Conservation (phyloP, 441 rosid genomes). For the Capsella rubella region DNA sequence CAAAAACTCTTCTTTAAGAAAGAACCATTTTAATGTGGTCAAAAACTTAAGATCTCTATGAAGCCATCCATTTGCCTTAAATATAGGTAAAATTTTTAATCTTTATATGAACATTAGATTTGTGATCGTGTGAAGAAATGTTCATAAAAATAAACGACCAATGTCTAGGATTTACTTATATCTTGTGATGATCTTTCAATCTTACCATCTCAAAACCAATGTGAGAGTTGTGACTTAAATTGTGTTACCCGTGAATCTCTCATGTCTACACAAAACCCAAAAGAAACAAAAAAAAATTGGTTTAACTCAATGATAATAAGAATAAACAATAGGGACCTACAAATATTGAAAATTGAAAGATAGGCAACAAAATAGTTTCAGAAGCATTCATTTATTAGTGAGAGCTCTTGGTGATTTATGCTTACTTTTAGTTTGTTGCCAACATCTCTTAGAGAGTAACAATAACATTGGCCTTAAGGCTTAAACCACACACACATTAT, state of each 20-base stretch:
- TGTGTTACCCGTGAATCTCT: conserved; percentile 36
- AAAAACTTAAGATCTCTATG: conserved; percentile 9
- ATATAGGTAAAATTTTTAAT: not conserved
- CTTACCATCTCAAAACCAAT: conserved; percentile 10
- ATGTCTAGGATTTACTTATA: not conserved
- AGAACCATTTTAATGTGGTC: not conserved
- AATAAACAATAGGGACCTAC: conserved; percentile 48
- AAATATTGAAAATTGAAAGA: conserved; percentile 32
- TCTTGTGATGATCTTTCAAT: not conserved
- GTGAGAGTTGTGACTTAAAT: conserved; percentile 19
- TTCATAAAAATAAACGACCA: not conserved
- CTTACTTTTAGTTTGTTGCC: conserved; percentile 34
- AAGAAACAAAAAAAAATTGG: conserved; percentile 19
- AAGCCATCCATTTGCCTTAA: conserved; percentile 22
- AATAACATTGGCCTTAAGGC: conserved; percentile 27
- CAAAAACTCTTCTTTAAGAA: conserved; percentile 8
- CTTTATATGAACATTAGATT: not conserved
- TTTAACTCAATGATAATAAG: conserved; percentile 35
- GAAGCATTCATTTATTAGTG: conserved; percentile 50
- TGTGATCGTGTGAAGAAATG: conserved; percentile 12
- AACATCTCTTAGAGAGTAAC: conserved; percentile 18
- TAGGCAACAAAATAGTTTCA: conserved; percentile 33
- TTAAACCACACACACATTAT: conserved; percentile 1
- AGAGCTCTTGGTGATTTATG: conserved; percentile 32
- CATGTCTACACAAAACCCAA: conserved; percentile 11